Evolutionary conservation across 2,329 filamentous ascomycete genomes (phyloP).

Genomic region (Pezicula carpinea): DNA sequence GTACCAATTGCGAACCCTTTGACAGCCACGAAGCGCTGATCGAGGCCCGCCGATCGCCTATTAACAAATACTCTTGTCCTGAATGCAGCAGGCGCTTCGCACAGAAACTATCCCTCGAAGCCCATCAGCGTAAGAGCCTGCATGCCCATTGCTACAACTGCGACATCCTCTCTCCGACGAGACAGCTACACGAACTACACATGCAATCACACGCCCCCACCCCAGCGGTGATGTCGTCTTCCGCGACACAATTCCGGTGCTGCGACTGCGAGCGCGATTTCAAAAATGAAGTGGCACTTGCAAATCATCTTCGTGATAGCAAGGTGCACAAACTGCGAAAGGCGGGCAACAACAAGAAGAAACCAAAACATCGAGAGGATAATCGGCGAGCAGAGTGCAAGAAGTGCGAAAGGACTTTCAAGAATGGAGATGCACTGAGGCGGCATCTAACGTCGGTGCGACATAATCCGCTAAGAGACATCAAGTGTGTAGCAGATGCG

Average conservation of each 20-base stretch:
- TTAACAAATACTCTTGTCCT: slow-evolving; percentile 9
- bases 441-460: slow-evolving; percentile 9
- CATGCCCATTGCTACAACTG: slow-evolving; percentile 11
- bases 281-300: slow-evolving; percentile 9
- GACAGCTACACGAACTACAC: slow-evolving; percentile 9
- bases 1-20: slow-evolving; percentile 6
- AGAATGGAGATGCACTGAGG: slow-evolving; percentile 4
- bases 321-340: slow-evolving; percentile 6
- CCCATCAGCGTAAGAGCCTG: slow-evolving; percentile 7
- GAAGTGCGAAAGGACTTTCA: slow-evolving; percentile 13
- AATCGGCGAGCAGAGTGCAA: slow-evolving; percentile 4
- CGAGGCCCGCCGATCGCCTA: slow-evolving; percentile 10
- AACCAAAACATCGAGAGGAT: slow-evolving; percentile 5
- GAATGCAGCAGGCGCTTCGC: slow-evolving; percentile 9
- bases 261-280: slow-evolving; percentile 7
- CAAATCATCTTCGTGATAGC: slow-evolving; percentile 12
- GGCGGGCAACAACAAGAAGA: slow-evolving; percentile 7
- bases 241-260: slow-evolving; percentile 2
- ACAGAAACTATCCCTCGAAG: slow-evolving; percentile 10
- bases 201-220: slow-evolving; percentile 8
- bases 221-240: slow-evolving; percentile 2
- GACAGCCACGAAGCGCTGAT: slow-evolving; percentile 9
- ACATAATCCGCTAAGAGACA: slow-evolving; percentile 4
- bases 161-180: slow-evolving; percentile 8
- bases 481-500: slow-evolving; percentile 3